Evolutionary conservation across 2,329 filamentous ascomycete species (phyloP).

Genomic region (Ceratocystis huliohia): DNA sequence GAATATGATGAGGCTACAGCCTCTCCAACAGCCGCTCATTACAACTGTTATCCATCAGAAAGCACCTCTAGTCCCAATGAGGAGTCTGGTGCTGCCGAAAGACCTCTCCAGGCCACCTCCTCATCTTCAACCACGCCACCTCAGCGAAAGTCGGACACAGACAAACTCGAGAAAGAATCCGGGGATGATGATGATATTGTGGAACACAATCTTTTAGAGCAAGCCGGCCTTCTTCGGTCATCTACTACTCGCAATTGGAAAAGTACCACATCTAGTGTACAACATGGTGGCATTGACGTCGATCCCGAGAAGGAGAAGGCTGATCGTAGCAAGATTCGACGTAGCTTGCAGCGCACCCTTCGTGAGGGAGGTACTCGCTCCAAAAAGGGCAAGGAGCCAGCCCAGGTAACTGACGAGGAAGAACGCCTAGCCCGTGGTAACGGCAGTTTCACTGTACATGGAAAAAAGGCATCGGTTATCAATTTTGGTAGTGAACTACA

Average conservation of each 20-base stretch:
- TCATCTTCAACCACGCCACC: constrained; percentile 7
- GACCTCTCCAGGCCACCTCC: constrained; percentile 26
- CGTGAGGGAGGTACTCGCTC: constrained; percentile 64
- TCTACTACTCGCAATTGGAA: constrained; percentile 17
- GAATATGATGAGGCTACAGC: constrained; percentile 11
- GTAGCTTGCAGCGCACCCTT: constrained; percentile 79
- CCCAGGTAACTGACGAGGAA: constrained; percentile 33
- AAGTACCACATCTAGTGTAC: constrained; percentile 14
- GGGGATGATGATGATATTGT: constrained; percentile 47
- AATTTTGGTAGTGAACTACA: constrained; percentile 92
- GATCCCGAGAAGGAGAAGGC: constrained; percentile 33
- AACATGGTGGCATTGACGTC: constrained; percentile 19
- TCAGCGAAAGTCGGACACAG: constrained; percentile 26
- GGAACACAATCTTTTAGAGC: constrained; percentile 54
- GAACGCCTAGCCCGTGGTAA: constrained; percentile 65
- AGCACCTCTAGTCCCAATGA: constrained; percentile 8
- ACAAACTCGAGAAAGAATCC: constrained; percentile 28
- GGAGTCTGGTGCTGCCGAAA: constrained; percentile 15
- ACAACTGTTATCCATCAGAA: constrained; percentile 4
- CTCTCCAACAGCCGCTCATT: neutral
- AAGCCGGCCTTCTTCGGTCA: constrained; percentile 46
- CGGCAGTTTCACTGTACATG: constrained; percentile 89
- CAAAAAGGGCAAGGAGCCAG: constrained; percentile 57
- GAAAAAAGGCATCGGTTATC: constrained; percentile 94
- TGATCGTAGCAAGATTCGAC: constrained; percentile 58